Base-by-base conservation (phyloP, 805 yeast genomes). In the Wickerhamiella spandovensis region DNA sequence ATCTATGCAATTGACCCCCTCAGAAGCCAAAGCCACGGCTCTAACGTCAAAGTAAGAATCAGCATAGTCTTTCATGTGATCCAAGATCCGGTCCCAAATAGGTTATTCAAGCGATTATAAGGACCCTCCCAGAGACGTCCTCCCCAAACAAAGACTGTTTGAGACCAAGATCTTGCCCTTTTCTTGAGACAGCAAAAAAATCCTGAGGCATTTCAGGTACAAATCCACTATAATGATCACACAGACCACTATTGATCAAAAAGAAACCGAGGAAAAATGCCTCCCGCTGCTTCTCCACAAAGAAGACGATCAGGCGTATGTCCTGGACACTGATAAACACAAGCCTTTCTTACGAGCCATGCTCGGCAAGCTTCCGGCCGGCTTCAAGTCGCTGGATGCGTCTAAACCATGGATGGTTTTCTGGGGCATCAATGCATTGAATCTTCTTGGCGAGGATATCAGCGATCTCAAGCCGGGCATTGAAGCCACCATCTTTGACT, bases 361-460 rank as follows among this genome's bases (percentile, higher is more conserved):
- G 22, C 56, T 61, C 9, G 61, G 65, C 10, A 67, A 72, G 17
- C 69, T 84, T 24, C 84, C 88, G 0, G 54, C 66, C 1, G 67
- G 64, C 8, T 82, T 74, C 62, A 61, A 64, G 2, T 73, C 74
- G 0, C 69, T 86, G 45, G 97, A 90, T 64, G 92, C 97, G 0
- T 84, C 92, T n/a, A 88, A 82, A 53, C 80, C 95, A 0, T 92
- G 97, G 97, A 67, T 90, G 60, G 52, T 84, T 1, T 90, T 84
- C 62, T 92, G 98, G 98, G 66, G 82, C 6, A 61, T 76, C 44
- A 87, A 86, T 61, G 71, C 81, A 0, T 57, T 72, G 43, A 56
- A 62, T 2, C 49, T 78, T 1, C 54, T 82, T 25, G 73, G 73
- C 1, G 65, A 53, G n/a, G 67, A 63, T 1, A 35, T 58, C 48